These are phyloP conservation scores for Aspergillus unguis DNA, from an alignment of 2,329 filamentous ascomycete genomes.

Conservation along the genomic window DNA sequence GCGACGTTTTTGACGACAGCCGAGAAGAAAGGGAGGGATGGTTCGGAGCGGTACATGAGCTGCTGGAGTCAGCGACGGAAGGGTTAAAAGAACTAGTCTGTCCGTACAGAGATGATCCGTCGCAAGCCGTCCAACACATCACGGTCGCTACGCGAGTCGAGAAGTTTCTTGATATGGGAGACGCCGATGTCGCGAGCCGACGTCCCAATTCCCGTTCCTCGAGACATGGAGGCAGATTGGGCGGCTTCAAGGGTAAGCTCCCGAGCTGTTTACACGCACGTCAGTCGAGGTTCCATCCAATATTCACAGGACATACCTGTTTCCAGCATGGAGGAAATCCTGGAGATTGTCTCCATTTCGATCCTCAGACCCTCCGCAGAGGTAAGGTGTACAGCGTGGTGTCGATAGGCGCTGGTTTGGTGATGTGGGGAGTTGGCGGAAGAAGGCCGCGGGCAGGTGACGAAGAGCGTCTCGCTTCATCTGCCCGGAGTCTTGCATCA, in stretches of 20 bases:
- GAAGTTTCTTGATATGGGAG: conserved; percentile 86
- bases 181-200: conserved; percentile 66
- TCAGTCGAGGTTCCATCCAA: conserved; percentile 5
- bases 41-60: conserved; percentile 94
- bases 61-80: conserved; percentile 38
- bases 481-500: conserved; percentile 1
- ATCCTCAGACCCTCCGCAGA: conserved; percentile 18
- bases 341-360: conserved; percentile 90
- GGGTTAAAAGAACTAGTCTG: background rate
- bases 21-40: conserved; percentile 92
- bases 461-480: conserved; percentile 8
- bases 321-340: conserved; percentile 91
- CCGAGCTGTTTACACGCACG: conserved; percentile 61
- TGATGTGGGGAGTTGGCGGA: conserved; percentile 12
- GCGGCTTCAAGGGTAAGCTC: conserved; percentile 97
- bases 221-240: conserved; percentile 68
- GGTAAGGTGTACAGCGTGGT: conserved; percentile 1
- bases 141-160: conserved; percentile 89
- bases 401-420: background rate
- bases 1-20: conserved; percentile 97
- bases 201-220: conserved; percentile 52
- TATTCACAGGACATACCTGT: conserved; percentile 61
- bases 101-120: conserved; percentile 74
- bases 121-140: conserved; percentile 90
- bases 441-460: conserved; percentile 13